Evolutionary conservation across 2,329 filamentous ascomycete genomes (phyloP), one percentile per base, ranked within the genome.

Genomic region (Colletotrichum tofieldiae): DNA sequence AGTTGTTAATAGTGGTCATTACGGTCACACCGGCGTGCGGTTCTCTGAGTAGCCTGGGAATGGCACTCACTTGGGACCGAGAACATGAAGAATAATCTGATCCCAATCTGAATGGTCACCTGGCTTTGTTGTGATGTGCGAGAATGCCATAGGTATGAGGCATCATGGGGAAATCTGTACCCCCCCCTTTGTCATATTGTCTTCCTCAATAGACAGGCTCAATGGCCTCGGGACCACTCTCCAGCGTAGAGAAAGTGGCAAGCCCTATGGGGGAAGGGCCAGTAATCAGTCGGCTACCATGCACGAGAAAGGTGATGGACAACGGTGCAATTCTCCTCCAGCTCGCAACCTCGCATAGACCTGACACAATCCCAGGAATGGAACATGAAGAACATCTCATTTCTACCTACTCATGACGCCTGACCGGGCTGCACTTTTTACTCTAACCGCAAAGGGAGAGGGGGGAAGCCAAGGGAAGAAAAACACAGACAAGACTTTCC

Each of bases 401-500:
- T 73, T 71, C 71, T 73, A 71, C 71, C 71, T 71, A 73, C 61
- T 71, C 71, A 71, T 71, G 71, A 73, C 71, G 71, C 71, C 71
- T 73, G 67, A 67, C 71, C 71, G 49, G 67, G 67, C 71, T 73
- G 71, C 71, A 71, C 67, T 71, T 71, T 73, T 73, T 67, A 67
- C 67, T 73, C 71, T 67, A 67, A 71, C 67, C 61, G 55, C 65
- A 70, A 60, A 61, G 29, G 14, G 18, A 45, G 12, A 47, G 20
- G 52, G 51, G 12, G 49, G 45, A 37, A 45, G 43, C 32, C 56
- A 32, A 65, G 61, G 55, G 49, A 56, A 60, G 56, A 45, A 43
- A 54, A 67, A 49, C 56, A 23, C 26, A 67, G 64, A 62, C 64
- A 56, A 68, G 58, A 32, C 56, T 43, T 61, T 26, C 29, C 43